Percentiles rank a stretch among this genome's conserved stretches.
phyloP scores from a whole-genome alignment of 805 yeast genomes.

The Lipomyces lipofer region DNA sequence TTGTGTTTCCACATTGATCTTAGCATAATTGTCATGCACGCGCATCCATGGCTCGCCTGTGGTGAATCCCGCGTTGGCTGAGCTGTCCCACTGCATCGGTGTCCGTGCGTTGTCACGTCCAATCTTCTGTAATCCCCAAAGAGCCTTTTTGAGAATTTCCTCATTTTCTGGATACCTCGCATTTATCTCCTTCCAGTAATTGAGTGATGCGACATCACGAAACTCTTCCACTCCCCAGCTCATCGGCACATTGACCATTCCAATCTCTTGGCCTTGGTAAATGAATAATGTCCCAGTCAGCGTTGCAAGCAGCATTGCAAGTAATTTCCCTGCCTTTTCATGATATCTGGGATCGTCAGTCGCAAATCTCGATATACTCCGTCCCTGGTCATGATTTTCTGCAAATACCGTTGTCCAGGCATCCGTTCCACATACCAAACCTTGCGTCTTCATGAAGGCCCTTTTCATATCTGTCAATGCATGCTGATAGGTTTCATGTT shows the following conservation, averaged over 20 bases:
- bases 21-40: conserved; percentile 50
- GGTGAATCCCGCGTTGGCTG: conserved; percentile 40
- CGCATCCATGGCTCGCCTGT: conserved; percentile 52
- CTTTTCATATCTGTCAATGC: conserved; percentile 14
- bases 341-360: conserved; percentile 43
- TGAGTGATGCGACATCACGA: conserved; percentile 51
- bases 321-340: conserved; percentile 49
- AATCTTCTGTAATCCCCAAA: conserved; percentile 39
- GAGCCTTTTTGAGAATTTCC: conserved; percentile 34
- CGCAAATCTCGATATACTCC: conserved; percentile 54
- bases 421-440: conserved; percentile 42
- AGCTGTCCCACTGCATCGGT: conserved; percentile 54
- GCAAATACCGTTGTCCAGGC: conserved; percentile 57
- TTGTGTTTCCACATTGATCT: conserved; percentile 56
- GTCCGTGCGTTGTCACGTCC: conserved; percentile 56
- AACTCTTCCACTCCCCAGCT: conserved; percentile 53
- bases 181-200: conserved; percentile 34
- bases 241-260: conserved; percentile 52
- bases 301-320: conserved; percentile 49
- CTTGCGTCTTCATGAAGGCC: conserved; percentile 10
- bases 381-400: conserved; percentile 64
- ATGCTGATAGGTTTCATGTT: neutral
- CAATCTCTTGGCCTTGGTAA: conserved; percentile 64
- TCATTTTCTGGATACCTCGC: neutral
- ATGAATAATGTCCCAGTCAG: conserved; percentile 58